Evolutionary conservation across 2,329 filamentous ascomycete genomes (phyloP), one percentile per base, ranked within the genome.

Genomic region (Diaporthe ampelina): DNA sequence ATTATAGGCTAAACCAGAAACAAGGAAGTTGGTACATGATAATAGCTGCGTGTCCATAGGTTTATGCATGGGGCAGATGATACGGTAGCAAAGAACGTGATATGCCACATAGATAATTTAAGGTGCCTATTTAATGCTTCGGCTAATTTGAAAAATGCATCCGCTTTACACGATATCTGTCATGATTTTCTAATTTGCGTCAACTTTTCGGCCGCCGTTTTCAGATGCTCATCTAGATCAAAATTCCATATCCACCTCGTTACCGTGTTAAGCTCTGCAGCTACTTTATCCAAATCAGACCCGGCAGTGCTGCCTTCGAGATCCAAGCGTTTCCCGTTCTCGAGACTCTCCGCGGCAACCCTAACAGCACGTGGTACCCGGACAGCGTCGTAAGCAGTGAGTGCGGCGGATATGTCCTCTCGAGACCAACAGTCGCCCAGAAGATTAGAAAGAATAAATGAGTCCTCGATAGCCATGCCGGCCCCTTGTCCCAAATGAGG

Each of bases 391-490:
- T 70, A 70, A 43, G 67, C 67, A 26, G 37, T 21, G 26, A 70
- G 67, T 40, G 67, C 67, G 19, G 24, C 37, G 67, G 4, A 32
- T 40, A 70, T 58, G 19, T 70, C 52, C 37, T 40, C 50, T n/a
- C 11, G 32, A 29, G 50, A 54, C 35, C 32, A 32, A 45, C 67
- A 70, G 19, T 45, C 24, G 35, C 67, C 24, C 17, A 70, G 24
- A 26, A 70, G 67, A 26, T 43, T 32, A 32, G 67, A 54, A 40
- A 70, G 50, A 32, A 70, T 24, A 17, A 29, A 57, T 1, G 67
- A 21, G 54, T 70, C 67, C n/a, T 70, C 67, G 52, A 70, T 40
- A n/a, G 67, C 67, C 67, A 70, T 70, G 15, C 67, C 48, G 17
- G 67, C 67, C 32, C 67, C 67, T 70, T 70, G 67, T 32, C 67